phyloP scores from a whole-genome alignment of 176 grass and related monocot species.

The Paspalum notatum region DNA sequence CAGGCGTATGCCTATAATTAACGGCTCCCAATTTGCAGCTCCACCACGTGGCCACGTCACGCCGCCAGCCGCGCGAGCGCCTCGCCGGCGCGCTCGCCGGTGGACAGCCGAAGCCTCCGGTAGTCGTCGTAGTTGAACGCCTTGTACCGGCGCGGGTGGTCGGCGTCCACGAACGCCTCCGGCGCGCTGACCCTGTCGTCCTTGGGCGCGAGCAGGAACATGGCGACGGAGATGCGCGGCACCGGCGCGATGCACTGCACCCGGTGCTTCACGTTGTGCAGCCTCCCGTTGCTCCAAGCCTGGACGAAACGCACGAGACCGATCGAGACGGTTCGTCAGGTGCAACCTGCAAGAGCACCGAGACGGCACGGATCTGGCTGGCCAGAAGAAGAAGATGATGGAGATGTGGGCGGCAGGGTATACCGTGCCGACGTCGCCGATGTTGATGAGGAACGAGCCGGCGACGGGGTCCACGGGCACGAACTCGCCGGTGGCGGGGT shows the following conservation, averaged over 20 bases:
- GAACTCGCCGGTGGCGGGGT: constrained; percentile 49
- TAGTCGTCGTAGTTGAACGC: constrained; percentile 65
- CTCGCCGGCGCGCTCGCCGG: constrained; percentile 64
- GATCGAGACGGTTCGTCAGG: not conserved
- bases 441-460: constrained; percentile 70
- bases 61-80: constrained; percentile 50
- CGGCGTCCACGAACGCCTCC: constrained; percentile 47
- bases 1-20: not conserved
- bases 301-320: constrained; percentile 10
- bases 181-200: constrained; percentile 69
- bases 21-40: not conserved
- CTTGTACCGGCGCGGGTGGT: constrained; percentile 61
- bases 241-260: constrained; percentile 72
- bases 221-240: constrained; percentile 71
- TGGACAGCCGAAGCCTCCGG: constrained; percentile 60
- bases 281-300: constrained; percentile 84
- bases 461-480: constrained; percentile 50
- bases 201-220: constrained; percentile 83
- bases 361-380: not conserved
- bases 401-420: constrained; percentile 39
- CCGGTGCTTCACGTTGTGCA: constrained; percentile 80
- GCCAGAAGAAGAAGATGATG: not conserved
- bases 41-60: constrained; percentile 7
- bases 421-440: constrained; percentile 83
- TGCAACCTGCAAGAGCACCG: not conserved